Base-by-base conservation (phyloP, 306 rosid genomes). In the Trifolium fragiferum region DNA sequence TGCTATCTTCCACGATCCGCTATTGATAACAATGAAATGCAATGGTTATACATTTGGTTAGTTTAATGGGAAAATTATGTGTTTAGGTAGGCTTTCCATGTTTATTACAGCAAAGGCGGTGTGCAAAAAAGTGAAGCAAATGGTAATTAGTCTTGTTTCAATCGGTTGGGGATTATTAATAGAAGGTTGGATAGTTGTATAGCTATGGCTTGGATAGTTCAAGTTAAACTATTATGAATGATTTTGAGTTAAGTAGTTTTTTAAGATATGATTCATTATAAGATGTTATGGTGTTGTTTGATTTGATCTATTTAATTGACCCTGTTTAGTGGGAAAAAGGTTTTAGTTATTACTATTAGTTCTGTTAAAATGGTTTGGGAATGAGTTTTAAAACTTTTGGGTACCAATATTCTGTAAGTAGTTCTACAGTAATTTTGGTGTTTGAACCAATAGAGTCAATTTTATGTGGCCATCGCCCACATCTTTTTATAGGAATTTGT, bases 371-470 rank as follows among this genome's bases (percentile, higher is more conserved):
- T 62, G 46, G 46, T 33, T 33, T 33, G 8, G 13, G 25, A 30
- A 43, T 33, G 53, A 33, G n/a, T 32, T 43, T 15, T 15, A 62
- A 19, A 55, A 33, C 11, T 35, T 66, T 10, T 33, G 21, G 74
- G 44, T 38, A 67, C 25, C 57, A 59, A 16, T 62, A 47, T 23
- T 19, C 13, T 16, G 44, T 25, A 13, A 67, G 32, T 47, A 59
- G 32, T 55, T 51, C 50, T 23, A 44, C 8, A 58, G 51, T 21
- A 9, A 19, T n/a, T n/a, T 58, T 64, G 12, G 38, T 57, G 58
- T 66, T 73, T 74, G 23, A 72, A 23, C 49, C 8, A 67, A 46
- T 58, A 19, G 10, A 18, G 10, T 40, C 40, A 16, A 21, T 69
- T 79, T 19, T 30, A 9, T 23, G 66, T 67, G 20, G 25, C 38